These are phyloP conservation scores for Penicillium alfredii DNA, from an alignment of 495 filamentous ascomycete genomes.

Conservation along the genomic window DNA sequence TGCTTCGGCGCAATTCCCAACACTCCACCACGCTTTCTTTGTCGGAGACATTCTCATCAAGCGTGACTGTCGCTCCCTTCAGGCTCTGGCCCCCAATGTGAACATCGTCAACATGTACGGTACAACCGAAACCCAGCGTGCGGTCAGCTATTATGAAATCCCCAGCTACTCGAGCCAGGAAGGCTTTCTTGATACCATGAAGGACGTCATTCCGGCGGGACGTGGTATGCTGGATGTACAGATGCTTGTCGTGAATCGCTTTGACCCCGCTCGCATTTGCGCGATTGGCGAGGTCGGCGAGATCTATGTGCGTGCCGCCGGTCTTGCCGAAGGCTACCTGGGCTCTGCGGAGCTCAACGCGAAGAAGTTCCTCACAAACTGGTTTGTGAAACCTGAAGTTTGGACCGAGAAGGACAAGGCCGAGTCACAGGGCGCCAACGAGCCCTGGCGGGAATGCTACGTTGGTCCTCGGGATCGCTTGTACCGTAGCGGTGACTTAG, in stretches of 20 bases:
- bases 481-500: constrained; percentile 80
- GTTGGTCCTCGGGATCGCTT: constrained; percentile 80
- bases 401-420: constrained; percentile 65
- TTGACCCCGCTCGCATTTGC: constrained; percentile 66
- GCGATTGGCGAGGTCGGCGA: constrained; percentile 78
- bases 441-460: constrained; percentile 73
- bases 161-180: constrained; percentile 63
- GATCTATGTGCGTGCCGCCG: constrained; percentile 82
- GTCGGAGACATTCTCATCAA: constrained; percentile 90
- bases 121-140: constrained; percentile 83
- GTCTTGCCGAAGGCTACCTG: constrained; percentile 84
- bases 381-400: constrained; percentile 71
- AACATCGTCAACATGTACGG: constrained; percentile 89
- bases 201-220: constrained; percentile 80
- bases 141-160: constrained; percentile 83
- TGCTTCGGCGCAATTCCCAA: constrained; percentile 68
- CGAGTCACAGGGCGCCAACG: constrained; percentile 22
- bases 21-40: constrained; percentile 79
- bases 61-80: constrained; percentile 74
- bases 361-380: constrained; percentile 80
- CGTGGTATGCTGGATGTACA: constrained; percentile 92
- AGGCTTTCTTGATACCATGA: constrained; percentile 61
- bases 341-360: constrained; percentile 62
- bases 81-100: constrained; percentile 71
- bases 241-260: constrained; percentile 80